phyloP scores from a whole-genome alignment of 2,329 filamentous ascomycete species.

The Hypocrella siamensis region DNA sequence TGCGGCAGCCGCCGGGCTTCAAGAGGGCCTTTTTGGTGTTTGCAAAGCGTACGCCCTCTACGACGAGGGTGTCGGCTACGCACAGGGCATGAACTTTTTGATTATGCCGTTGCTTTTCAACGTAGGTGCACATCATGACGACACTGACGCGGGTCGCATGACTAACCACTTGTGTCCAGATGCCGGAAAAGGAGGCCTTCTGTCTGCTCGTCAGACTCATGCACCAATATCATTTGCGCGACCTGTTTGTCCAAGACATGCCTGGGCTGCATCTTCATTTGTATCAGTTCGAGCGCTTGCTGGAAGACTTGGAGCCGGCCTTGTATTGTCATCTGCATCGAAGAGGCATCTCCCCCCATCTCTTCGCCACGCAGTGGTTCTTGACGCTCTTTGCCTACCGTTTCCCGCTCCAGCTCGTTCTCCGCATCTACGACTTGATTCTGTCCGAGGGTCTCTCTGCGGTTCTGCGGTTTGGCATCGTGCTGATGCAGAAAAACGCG shows the following conservation, averaged over 20 bases:
- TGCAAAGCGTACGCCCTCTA: slow-evolving; percentile 97
- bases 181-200: slow-evolving; percentile 96
- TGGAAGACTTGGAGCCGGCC: slow-evolving; percentile 88
- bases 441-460: slow-evolving; percentile 85
- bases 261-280: slow-evolving; percentile 83
- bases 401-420: slow-evolving; percentile 87
- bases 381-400: slow-evolving; percentile 96
- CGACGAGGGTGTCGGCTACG: slow-evolving; percentile 88
- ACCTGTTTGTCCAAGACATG: slow-evolving; percentile 93
- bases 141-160: neutral
- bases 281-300: slow-evolving; percentile 84
- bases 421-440: slow-evolving; percentile 92
- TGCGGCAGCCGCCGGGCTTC: slow-evolving; percentile 75
- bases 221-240: slow-evolving; percentile 88
- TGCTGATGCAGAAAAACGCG: slow-evolving; percentile 91
- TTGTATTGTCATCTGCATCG: slow-evolving; percentile 88
- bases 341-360: slow-evolving; percentile 71
- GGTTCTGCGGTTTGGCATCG: slow-evolving; percentile 86
- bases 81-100: slow-evolving; percentile 97
- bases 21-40: slow-evolving; percentile 85
- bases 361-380: slow-evolving; percentile 99
- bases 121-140: slow-evolving; percentile 28
- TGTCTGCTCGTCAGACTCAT: slow-evolving; percentile 84
- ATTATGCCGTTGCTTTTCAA: slow-evolving; percentile 95
- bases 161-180: slow-evolving; percentile 30